Base-by-base conservation (phyloP, 2,329 filamentous ascomycete genomes). In the Myriosclerotinia scirpicola region DNA sequence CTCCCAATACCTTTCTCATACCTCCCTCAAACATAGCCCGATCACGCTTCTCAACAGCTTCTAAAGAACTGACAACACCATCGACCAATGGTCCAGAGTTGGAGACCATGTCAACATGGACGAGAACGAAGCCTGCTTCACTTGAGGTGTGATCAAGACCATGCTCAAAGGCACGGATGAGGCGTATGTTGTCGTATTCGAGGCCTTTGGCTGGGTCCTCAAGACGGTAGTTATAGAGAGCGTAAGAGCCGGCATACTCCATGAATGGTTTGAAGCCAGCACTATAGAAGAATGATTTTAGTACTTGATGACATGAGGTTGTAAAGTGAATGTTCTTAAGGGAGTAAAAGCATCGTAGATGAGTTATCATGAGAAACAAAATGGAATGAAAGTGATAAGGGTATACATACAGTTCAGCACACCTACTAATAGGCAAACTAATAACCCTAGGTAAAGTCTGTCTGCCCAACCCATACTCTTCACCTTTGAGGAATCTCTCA, bases 71-170 rank as follows among this genome's bases (percentile, higher is more conserved):
- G 56, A 92, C 83, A 4, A 88, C 86, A 42, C 92, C 92, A 53
- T 86, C 84, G 56, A 97, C 87, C 1, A 98, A 82, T 0, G 87
- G 85, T 0, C 90, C 90, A 0, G 93, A 93, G 78, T 96, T 87
- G 76, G 88, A 89, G 60, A 97, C 94, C 93, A 97, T 98, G 78
- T 96, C 92, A 62, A 98, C 88, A 78, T 97, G 94, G 5, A 95
- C 93, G 15, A 97, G 85, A n/a, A 97, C 92, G 77, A 98, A 97
- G 60, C 94, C 94, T 0, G 94, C 94, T 78, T 97, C 94, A 9
- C 93, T 97, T 3, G 92, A 96, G 42, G 84, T 84, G 0, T 91
- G 91, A 77, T 97, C 91, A 11, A 97, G 87, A 17, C 94, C 94
- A 73, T 90, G 86, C 79, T 97, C 93, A 74, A 97, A 98, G 34